Conservation (phyloP, 2,329 filamentous ascomycete genomes). For the Eurotiales sp. region DNA sequence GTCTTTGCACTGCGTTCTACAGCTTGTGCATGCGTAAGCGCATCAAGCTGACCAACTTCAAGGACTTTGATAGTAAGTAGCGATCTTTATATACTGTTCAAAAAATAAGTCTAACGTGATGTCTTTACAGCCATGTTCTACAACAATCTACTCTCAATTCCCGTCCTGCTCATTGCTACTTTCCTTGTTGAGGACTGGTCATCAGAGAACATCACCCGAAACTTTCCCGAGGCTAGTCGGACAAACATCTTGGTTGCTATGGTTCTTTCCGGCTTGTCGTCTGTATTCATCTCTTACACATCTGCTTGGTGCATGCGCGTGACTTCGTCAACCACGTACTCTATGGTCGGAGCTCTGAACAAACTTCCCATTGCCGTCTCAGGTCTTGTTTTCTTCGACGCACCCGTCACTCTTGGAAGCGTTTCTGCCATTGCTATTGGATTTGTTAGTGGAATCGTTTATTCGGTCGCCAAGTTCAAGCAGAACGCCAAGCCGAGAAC, state of each 20-base stretch:
- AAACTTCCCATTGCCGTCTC: slow-evolving; percentile 94
- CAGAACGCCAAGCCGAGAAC: slow-evolving; percentile 66
- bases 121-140: slow-evolving; percentile 85
- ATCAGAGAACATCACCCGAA: slow-evolving; percentile 70
- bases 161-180: slow-evolving; percentile 78
- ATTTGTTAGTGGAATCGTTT: slow-evolving; percentile 89
- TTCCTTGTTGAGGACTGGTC: slow-evolving; percentile 92
- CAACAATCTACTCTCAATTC: slow-evolving; percentile 97
- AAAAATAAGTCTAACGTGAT: slow-evolving; percentile 18
- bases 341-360: slow-evolving; percentile 96
- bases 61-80: slow-evolving; percentile 94
- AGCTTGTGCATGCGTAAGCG: slow-evolving; percentile 93
- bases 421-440: slow-evolving; percentile 88
- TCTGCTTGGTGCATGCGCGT: slow-evolving; percentile 98
- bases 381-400: slow-evolving; percentile 91
- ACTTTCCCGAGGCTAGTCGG: slow-evolving; percentile 81
- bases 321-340: slow-evolving; percentile 96
- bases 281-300: slow-evolving; percentile 99
- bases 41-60: slow-evolving; percentile 99
- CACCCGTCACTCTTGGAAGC: slow-evolving; percentile 86
- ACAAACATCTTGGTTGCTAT: slow-evolving; percentile 81
- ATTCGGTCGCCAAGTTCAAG: slow-evolving; percentile 79
- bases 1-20: slow-evolving; percentile 88
- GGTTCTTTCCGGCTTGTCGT: slow-evolving; percentile 87
- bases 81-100: not conserved